A percentile compares a stretch with the other conserved stretches of the same genome.
These are phyloP conservation scores for Tremella yokohamensis DNA, from an alignment of 768 basidiomycete genomes.

Conservation along the genomic window DNA sequence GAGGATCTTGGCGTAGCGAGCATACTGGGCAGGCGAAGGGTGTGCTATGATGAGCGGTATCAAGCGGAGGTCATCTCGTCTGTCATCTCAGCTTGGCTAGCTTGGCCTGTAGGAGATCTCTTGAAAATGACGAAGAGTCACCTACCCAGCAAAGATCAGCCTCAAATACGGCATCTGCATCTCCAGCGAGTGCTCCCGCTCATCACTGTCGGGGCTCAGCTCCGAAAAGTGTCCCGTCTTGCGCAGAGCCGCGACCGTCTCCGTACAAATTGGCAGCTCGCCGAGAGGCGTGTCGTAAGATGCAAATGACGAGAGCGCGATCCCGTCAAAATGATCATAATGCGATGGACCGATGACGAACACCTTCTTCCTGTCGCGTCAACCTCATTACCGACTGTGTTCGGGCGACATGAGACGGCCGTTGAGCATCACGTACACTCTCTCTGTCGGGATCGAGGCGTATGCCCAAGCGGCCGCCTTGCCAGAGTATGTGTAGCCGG, in stretches of 20 bases:
- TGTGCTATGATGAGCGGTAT: conserved; percentile 86
- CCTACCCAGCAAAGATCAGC: conserved; percentile 43
- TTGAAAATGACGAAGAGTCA: background rate
- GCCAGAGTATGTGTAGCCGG: conserved; percentile 93
- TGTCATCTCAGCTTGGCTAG: conserved; percentile 4
- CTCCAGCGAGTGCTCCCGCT: conserved; percentile 94
- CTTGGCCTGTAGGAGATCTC: background rate
- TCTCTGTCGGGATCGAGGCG: conserved; percentile 72
- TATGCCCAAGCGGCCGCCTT: conserved; percentile 95
- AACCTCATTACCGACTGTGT: background rate
- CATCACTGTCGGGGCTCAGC: conserved; percentile 68
- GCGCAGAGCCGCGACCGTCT: conserved; percentile 64
- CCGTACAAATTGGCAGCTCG: conserved; percentile 68
- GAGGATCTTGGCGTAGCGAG: conserved; percentile 62
- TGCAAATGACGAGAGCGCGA: conserved; percentile 75
- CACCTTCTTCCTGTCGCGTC: conserved; percentile 67
- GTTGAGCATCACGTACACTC: conserved; percentile 59
- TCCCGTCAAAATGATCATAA: conserved; percentile 78
- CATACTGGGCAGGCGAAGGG: conserved; percentile 57
- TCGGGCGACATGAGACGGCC: background rate
- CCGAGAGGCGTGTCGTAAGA: conserved; percentile 84
- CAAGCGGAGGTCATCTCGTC: conserved; percentile 63
- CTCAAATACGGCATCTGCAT: conserved; percentile 79
- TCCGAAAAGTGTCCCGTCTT: conserved; percentile 66
- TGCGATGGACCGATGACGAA: conserved; percentile 96